phyloP scores from a whole-genome alignment of 2,329 filamentous ascomycete genomes.

The Aspergillus udagawae region DNA sequence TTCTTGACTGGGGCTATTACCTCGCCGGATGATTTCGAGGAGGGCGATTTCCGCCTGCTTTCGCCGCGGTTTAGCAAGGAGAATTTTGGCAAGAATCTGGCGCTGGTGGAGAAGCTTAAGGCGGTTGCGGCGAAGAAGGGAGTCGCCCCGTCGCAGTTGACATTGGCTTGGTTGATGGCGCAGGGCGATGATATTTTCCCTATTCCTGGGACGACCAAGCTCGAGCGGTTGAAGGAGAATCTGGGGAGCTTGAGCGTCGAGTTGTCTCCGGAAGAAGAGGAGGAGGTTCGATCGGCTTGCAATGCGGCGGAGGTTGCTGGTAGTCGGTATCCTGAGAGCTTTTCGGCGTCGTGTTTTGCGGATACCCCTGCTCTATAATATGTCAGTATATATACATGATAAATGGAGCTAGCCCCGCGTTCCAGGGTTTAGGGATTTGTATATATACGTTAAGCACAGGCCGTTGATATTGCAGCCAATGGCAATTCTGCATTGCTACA shows the following conservation, averaged over 20 bases:
- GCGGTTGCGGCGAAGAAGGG: conserved; percentile 52
- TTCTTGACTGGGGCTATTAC: conserved; percentile 43
- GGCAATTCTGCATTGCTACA: too few species aligned
- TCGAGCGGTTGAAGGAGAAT: conserved; percentile 46
- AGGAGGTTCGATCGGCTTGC: conserved; percentile 5
- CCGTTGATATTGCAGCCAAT: too few species aligned
- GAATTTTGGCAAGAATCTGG: conserved; percentile 55
- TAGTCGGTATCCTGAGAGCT: conserved; percentile 4
- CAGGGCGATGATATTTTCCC: conserved; percentile 60
- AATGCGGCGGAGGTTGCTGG: conserved; percentile 7
- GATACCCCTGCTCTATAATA: conserved; percentile 6
- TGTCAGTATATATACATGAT: background rate
- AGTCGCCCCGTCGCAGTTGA: conserved; percentile 53
- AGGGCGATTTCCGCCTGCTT: conserved; percentile 44
- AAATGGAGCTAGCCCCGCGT: too few species aligned
- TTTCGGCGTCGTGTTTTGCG: conserved; percentile 2
- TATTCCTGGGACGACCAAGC: conserved; percentile 53
- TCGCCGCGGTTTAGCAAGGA: conserved; percentile 50
- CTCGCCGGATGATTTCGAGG: conserved; percentile 33
- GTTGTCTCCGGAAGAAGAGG: conserved; percentile 14
- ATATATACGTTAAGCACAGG: too few species aligned
- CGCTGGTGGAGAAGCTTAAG: conserved; percentile 49
- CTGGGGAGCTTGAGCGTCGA: conserved; percentile 15
- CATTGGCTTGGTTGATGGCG: conserved; percentile 60
- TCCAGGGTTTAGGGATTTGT: too few species aligned